These are phyloP conservation scores for Colletotrichum noveboracense DNA, from an alignment of 2,329 filamentous ascomycete species.

Conservation along the genomic window DNA sequence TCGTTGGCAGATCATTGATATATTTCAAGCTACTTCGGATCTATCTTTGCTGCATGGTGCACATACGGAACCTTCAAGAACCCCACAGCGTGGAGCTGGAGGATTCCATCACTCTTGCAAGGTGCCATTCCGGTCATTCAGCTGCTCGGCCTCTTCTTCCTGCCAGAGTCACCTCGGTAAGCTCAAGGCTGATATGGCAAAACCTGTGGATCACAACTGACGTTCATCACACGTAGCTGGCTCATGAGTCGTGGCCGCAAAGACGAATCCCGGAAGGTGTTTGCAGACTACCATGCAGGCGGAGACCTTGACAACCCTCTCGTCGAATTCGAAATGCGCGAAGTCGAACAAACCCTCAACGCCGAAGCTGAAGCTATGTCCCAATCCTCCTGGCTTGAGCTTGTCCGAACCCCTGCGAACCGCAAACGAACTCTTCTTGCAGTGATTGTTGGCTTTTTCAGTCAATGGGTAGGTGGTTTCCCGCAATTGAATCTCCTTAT, in stretches of 20 bases:
- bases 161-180: conserved; percentile 61
- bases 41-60: conserved; percentile 31
- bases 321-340: conserved; percentile 42
- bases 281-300: conserved; percentile 56
- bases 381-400: conserved; percentile 28
- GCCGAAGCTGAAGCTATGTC: conserved; percentile 57
- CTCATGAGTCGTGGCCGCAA: conserved; percentile 59
- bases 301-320: conserved; percentile 47
- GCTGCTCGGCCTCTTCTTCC: neutral
- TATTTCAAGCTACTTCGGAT: conserved; percentile 29
- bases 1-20: conserved; percentile 29
- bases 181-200: accelerated
- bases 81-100: conserved; percentile 30
- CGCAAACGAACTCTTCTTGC: conserved; percentile 30
- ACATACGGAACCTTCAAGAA: conserved; percentile 38
- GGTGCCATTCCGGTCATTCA: conserved; percentile 45
- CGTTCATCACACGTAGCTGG: conserved; percentile 47
- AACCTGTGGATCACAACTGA: neutral
- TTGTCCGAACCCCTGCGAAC: conserved; percentile 33
- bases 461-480: conserved; percentile 22
- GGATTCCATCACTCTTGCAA: conserved; percentile 30
- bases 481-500: neutral
- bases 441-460: conserved; percentile 28
- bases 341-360: conserved; percentile 44
- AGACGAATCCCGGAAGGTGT: conserved; percentile 55